These are phyloP conservation scores for Neurospora hispaniola DNA, from an alignment of 495 filamentous ascomycete genomes.

Conservation along the genomic window DNA sequence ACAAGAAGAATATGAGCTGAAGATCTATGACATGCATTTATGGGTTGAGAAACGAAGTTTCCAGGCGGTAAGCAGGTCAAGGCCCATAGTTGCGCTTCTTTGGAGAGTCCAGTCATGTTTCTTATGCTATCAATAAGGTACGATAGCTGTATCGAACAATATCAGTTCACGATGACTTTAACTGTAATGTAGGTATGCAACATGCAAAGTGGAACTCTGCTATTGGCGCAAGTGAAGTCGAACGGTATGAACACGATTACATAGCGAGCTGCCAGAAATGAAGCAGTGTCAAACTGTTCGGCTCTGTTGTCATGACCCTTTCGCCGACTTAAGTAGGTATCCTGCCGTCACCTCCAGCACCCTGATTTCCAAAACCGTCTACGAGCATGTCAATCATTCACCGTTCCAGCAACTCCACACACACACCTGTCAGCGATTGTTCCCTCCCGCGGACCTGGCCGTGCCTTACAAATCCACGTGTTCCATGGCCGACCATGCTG, in stretches of 20 bases:
- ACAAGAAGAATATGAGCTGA: background rate
- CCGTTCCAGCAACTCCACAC: background rate
- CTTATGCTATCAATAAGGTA: background rate
- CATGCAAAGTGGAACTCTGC: too few relatives aligned
- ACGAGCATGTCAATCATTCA: too few relatives aligned
- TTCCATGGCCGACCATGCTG: background rate
- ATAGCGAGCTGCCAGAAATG: too few relatives aligned
- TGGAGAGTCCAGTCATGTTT: background rate
- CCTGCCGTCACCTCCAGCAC: too few relatives aligned
- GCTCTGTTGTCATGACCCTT: too few relatives aligned
- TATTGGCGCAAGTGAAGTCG: too few relatives aligned
- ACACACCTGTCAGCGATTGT: background rate
- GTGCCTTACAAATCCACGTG: background rate
- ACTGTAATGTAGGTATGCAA: background rate
- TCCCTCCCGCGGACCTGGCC: background rate
- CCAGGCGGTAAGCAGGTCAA: background rate
- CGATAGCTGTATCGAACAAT: background rate
- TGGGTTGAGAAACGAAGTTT: background rate
- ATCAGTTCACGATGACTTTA: background rate
- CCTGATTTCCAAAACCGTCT: too few relatives aligned
- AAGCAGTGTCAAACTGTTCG: too few relatives aligned
- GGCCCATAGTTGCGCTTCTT: background rate
- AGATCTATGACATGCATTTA: background rate
- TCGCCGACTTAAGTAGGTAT: too few relatives aligned
- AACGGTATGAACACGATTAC: too few relatives aligned